Base-by-base conservation (phyloP, 106 monocot species). In the Dendrobium nobile region DNA sequence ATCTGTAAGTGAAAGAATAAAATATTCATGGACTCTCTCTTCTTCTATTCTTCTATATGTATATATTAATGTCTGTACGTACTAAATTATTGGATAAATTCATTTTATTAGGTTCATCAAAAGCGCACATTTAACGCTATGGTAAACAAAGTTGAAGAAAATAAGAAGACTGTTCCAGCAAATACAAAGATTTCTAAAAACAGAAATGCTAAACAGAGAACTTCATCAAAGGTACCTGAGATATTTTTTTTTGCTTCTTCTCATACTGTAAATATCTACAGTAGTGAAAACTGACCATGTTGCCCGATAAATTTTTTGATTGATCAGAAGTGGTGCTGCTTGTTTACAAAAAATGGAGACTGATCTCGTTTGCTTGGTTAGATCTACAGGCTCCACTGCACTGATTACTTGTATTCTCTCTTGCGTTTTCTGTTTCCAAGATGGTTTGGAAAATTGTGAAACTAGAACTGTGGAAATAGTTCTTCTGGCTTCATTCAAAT, bases 101-200 rank as follows among this genome's bases (percentile, higher is more conserved):
- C 3, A 13, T 51, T 51, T 51, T 51, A 3, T 51, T 51, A 51
- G 51, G 13, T 51, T 51, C 51, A 56, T 43, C 22, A 54, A 7
- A 79, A 9, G n/a, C 24, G 18, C 4, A 9, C 13, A 43, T 83
- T 55, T 44, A 83, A 78, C 0, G 45, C 78, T 2, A 80, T 78
- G 26, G 83, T 81, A 27, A 76, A 67, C 16, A 80, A 75, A 82
- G 80, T 80, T 40, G 83, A 85, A 67, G 64, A 83, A 64, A 80
- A 83, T 73, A 88, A 78, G 54, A 79, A 78, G 28, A 31, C 28
- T 9, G 48, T 72, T 56, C 61, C 84, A 67, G 67, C 67, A 9
- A 67, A 67, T 27, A 27, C 67, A 72, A 72, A 10, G 33, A 7
- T 13, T 72, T 15, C 26, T 72, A n/a, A 72, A 33, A 27, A 15